Percentiles rank a stretch among this genome's conserved stretches.
Conservation (phyloP, 371 early-diverging fungal species). For the Mortierella sp. region DNA sequence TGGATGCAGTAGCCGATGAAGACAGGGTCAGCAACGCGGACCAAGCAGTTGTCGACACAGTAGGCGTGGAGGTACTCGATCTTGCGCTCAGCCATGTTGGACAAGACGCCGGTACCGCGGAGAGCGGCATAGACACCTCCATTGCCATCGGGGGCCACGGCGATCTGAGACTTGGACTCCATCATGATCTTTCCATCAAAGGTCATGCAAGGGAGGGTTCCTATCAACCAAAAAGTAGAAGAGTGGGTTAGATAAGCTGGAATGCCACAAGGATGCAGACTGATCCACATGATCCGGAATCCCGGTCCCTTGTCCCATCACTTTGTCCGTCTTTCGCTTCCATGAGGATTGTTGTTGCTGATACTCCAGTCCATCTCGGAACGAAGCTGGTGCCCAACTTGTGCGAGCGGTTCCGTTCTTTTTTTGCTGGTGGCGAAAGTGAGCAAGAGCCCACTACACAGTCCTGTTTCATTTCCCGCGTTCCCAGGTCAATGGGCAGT, state of each 20-base stretch:
- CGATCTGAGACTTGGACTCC: slow-evolving; percentile 49
- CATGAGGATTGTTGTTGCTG: no score
- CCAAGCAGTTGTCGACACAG: slow-evolving; percentile 78
- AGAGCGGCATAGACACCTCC: slow-evolving; percentile 83
- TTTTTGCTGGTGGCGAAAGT: no score
- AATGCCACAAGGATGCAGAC: slow-evolving; percentile 80
- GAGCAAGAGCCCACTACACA: background rate
- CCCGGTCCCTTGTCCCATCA: no score
- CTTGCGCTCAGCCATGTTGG: slow-evolving; percentile 64
- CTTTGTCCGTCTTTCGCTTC: no score
- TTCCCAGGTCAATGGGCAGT: background rate
- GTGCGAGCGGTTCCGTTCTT: no score
- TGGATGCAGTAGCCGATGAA: slow-evolving; percentile 72
- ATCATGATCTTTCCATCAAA: slow-evolving; percentile 29
- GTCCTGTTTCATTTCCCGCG: slow-evolving; percentile 2
- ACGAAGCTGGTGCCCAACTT: no score
- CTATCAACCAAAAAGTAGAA: background rate
- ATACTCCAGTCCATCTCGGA: no score
- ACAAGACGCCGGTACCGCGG: slow-evolving; percentile 69
- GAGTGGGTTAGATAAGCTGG: background rate
- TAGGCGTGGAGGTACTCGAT: slow-evolving; percentile 73
- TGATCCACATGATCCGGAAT: no score
- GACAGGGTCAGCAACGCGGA: slow-evolving; percentile 73
- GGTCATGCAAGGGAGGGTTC: slow-evolving; percentile 46
- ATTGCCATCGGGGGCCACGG: slow-evolving; percentile 84